Evolutionary conservation across 805 yeast genomes (phyloP), one percentile per base, ranked within the genome.

Genomic region (Teunomyces atbi): DNA sequence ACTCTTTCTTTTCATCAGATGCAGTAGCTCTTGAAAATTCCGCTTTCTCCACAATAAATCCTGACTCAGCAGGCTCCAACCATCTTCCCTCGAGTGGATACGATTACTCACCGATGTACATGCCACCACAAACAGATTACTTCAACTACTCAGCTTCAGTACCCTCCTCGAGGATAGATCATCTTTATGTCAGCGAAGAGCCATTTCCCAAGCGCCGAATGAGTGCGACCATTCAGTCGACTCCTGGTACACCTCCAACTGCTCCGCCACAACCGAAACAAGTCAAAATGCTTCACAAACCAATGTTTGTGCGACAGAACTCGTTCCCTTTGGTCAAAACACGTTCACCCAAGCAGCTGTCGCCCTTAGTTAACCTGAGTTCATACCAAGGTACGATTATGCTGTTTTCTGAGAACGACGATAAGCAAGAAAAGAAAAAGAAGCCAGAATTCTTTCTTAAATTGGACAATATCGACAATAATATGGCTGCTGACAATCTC

Each of bases 251-350:
- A 21, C 20, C 47, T 8, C 47, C 37, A 23, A 30, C 34, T 34
- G 21, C 40, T 19, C 28, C 13, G 32, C 42, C 30, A 44, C 48
- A 37, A 21, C 50, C 29, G 45, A 49, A 38, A 29, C 44, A 19
- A 19, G 18, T 18, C 21, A 44, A 39, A 32, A 34, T 28, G 21
- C 35, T 40, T 12, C 44, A 33, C 27, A 45, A 41, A 33, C 55
- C 55, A n/a, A 46, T 45, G 13, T 29, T 42, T 15, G 44, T 51
- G 30, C 55, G 57, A 32, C 57, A 53, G 42, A 48, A 46, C 50
- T 53, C 57, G 40, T 46, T 49, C 23, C 54, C 54, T 11, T 26
- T 43, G 28, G 35, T 46, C 28, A 41, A 27, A 18, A 13, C 27
- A 11, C 39, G 39, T 20, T 41, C 36, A 40, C 38, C 26, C 43